Evolutionary conservation across 2,329 filamentous ascomycete species (phyloP).

Genomic region (Exophiala spinifera): DNA sequence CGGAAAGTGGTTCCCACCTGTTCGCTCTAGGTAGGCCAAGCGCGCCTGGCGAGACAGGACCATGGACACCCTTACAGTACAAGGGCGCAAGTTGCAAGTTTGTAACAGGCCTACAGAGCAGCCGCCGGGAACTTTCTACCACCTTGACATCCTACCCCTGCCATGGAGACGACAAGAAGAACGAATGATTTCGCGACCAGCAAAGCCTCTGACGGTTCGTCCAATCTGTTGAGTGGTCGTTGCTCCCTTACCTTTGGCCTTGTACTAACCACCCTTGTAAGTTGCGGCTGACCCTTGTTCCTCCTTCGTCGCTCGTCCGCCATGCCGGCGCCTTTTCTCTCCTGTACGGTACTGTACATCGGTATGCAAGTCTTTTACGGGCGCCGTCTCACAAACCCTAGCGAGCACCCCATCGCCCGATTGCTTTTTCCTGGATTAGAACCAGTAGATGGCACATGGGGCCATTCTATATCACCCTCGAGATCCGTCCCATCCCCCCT

Average conservation of each 20-base stretch:
- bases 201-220: constrained; percentile 12
- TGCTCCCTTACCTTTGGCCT: background rate
- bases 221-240: constrained; percentile 5
- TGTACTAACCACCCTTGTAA: no score
- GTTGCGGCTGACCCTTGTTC: background rate
- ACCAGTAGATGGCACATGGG: background rate
- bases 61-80: background rate
- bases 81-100: background rate
- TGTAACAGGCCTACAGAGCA: background rate
- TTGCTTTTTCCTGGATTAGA: background rate
- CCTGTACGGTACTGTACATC: no score
- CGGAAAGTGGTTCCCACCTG: constrained; percentile 6
- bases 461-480: constrained; percentile 14
- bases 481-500: constrained; percentile 3
- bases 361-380: background rate
- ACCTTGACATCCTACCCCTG: background rate
- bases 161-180: background rate
- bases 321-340: background rate
- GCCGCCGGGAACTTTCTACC: constrained; percentile 13
- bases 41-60: constrained; percentile 4
- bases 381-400: background rate
- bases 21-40: constrained; percentile 4
- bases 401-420: background rate
- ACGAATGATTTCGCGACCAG: constrained; percentile 6
- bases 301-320: background rate